Evolutionary conservation across 2,329 filamentous ascomycete genomes (phyloP).

Genomic region (Hypoxylon rubiginosum): DNA sequence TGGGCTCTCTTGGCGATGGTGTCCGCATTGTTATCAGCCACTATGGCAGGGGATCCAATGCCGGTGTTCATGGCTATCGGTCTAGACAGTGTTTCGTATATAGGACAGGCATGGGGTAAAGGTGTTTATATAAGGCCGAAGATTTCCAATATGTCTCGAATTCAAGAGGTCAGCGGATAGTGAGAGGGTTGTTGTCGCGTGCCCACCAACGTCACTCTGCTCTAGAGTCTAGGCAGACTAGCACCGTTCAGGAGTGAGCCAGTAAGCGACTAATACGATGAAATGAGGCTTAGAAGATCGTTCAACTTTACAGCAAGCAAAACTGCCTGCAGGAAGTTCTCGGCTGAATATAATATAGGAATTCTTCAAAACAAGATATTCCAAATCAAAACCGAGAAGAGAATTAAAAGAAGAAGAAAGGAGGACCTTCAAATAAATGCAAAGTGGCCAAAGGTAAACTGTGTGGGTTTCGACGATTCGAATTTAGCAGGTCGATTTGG

Average conservation of each 20-base stretch:
- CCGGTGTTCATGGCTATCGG: constrained; percentile 48
- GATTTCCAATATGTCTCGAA: neutral
- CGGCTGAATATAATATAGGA: neutral
- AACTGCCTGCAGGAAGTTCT: neutral
- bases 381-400: constrained; percentile 17
- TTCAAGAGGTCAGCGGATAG: neutral
- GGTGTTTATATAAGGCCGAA: neutral
- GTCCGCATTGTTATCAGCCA: constrained; percentile 52
- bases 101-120: constrained; percentile 30
- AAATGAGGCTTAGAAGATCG: constrained; percentile 10
- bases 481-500: constrained; percentile 35
- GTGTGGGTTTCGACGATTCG: constrained; percentile 32
- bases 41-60: constrained; percentile 46
- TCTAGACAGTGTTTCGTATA: constrained; percentile 24
- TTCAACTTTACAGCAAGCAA: neutral
- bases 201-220: constrained; percentile 30
- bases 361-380: neutral
- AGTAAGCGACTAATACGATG: constrained; percentile 25
- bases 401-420: constrained; percentile 22
- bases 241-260: constrained; percentile 16
- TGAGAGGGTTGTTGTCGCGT: constrained; percentile 29
- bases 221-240: constrained; percentile 31
- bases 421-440: constrained; percentile 31
- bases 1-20: constrained; percentile 73
- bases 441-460: constrained; percentile 27